Percentiles rank a stretch among this genome's conserved stretches.
phyloP scores from a whole-genome alignment of 2,329 filamentous ascomycete species.

The Dactylonectria macrodidyma region DNA sequence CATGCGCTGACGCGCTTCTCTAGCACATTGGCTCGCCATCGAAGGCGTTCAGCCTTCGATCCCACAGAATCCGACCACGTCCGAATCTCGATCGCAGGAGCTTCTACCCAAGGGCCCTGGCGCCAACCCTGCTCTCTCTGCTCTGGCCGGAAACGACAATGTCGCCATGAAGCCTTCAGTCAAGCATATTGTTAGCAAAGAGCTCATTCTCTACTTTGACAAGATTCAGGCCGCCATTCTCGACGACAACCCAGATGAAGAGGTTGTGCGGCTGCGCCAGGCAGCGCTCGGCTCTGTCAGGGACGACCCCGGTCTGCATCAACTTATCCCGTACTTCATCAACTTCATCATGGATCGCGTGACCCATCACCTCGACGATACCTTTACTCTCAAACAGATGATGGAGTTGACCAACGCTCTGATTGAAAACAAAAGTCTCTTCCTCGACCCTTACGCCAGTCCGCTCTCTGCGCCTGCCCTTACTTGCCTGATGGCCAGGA shows the following conservation, averaged over 20 bases:
- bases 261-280: conserved; percentile 78
- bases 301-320: conserved; percentile 93
- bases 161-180: conserved; percentile 89
- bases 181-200: conserved; percentile 96
- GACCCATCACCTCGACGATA: conserved; percentile 91
- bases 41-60: conserved; percentile 98
- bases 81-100: conserved; percentile 87
- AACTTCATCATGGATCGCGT: conserved; percentile 97
- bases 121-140: conserved; percentile 85
- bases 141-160: conserved; percentile 88
- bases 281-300: conserved; percentile 89
- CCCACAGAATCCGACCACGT: conserved; percentile 92
- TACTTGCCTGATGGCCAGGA: conserved; percentile 87
- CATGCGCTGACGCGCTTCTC: conserved; percentile 34
- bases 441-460: conserved; percentile 74
- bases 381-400: conserved; percentile 91
- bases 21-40: conserved; percentile 96
- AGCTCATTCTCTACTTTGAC: conserved; percentile 96
- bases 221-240: conserved; percentile 92
- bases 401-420: conserved; percentile 91
- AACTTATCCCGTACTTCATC: conserved; percentile 96
- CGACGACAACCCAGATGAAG: conserved; percentile 88
- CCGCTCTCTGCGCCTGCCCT: conserved; percentile 87
- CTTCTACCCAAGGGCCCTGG: conserved; percentile 91
- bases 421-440: conserved; percentile 86